Conservation (phyloP, 225 moss, liverwort and hornwort species). For the Sphagnum tenellum region DNA sequence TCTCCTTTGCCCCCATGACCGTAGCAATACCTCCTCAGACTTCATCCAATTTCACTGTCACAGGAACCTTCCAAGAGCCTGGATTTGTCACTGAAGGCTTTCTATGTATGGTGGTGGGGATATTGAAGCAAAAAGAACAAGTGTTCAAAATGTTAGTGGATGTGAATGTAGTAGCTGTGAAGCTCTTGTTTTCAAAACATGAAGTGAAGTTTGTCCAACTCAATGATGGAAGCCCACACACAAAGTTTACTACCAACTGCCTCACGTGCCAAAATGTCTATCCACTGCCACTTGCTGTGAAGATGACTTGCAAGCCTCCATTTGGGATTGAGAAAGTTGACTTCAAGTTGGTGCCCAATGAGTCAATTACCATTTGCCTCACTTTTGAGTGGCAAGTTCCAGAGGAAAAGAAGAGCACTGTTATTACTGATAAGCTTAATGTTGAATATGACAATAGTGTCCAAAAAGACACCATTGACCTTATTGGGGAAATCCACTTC, state of each 20-base stretch:
- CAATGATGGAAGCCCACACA: constrained; percentile 59
- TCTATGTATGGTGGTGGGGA: constrained; percentile 22
- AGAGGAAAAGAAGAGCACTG: constrained; percentile 24
- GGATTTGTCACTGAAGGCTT: constrained; percentile 31
- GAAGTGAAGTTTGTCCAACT: constrained; percentile 59
- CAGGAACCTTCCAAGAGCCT: constrained; percentile 26
- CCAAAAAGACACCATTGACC: constrained; percentile 32
- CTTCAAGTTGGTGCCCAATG: constrained; percentile 36
- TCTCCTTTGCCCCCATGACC: constrained; percentile 23
- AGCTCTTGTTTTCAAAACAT: constrained; percentile 41
- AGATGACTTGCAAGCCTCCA: constrained; percentile 49
- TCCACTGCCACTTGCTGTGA: constrained; percentile 26
- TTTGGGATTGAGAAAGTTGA: constrained; percentile 44
- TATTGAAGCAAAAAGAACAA: constrained; percentile 32
- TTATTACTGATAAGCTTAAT: constrained; percentile 34
- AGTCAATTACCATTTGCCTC: constrained; percentile 45
- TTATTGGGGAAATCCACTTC: constrained; percentile 69
- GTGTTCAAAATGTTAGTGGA: constrained; percentile 50
- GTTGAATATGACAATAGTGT: constrained; percentile 41
- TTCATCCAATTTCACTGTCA: constrained; percentile 35
- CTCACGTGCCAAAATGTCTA: constrained; percentile 71
- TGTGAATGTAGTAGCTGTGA: constrained; percentile 47
- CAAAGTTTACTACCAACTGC: constrained; percentile 16
- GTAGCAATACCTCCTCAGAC: constrained; percentile 30
- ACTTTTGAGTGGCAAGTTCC: constrained; percentile 75